phyloP scores from a whole-genome alignment of 768 basidiomycete genomes.

The Boletus subparvulus region DNA sequence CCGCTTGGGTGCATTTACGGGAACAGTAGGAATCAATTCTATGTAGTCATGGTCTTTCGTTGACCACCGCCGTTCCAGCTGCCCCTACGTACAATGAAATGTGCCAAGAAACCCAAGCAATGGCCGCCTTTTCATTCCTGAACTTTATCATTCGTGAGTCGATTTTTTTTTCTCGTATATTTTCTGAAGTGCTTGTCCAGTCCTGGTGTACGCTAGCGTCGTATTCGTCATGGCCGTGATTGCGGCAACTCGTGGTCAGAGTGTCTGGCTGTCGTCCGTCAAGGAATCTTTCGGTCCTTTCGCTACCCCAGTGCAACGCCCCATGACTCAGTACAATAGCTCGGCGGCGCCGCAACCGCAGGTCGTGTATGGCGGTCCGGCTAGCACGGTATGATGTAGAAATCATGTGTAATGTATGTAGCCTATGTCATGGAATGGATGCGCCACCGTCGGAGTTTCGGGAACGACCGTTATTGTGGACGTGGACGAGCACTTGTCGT shows the following conservation, averaged over 20 bases:
- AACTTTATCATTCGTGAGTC: conserved; percentile 36
- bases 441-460: conserved; percentile 34
- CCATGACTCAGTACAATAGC: conserved; percentile 16
- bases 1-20: conserved; percentile 9
- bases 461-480: conserved; percentile 24
- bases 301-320: conserved; percentile 7
- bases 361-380: too few relatives aligned
- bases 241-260: conserved; percentile 29
- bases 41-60: not conserved
- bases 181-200: conserved; percentile 21
- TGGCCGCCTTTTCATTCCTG: conserved; percentile 39
- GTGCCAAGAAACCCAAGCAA: conserved; percentile 33
- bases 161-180: not conserved
- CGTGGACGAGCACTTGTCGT: conserved; percentile 1
- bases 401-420: not conserved
- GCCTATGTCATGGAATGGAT: not conserved
- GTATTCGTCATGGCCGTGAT: conserved; percentile 28
- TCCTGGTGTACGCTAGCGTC: conserved; percentile 30
- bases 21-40: conserved; percentile 2
- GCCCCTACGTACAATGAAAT: not conserved
- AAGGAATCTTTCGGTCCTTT: conserved; percentile 25
- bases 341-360: too few relatives aligned
- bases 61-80: conserved; percentile 12
- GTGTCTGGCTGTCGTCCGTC: conserved; percentile 36
- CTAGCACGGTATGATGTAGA: too few relatives aligned